Evolutionary conservation across 192 early-diverging fungal genomes (phyloP).

Genomic region (Diversispora eburnea): DNA sequence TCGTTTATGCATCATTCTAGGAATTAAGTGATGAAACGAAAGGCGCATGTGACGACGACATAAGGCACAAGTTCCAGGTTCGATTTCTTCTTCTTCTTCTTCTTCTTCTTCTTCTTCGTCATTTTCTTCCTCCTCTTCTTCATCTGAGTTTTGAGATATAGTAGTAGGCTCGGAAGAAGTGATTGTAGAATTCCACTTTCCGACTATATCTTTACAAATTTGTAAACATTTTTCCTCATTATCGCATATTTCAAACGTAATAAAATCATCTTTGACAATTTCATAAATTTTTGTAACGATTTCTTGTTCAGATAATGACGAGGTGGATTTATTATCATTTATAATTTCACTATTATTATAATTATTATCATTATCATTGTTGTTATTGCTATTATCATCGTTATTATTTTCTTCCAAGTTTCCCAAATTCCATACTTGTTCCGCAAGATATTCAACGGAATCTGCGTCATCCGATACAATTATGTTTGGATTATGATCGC

Average conservation of each 20-base stretch:
- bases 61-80: constrained; percentile 33
- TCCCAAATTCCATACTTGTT: constrained; percentile 15
- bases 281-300: constrained; percentile 8
- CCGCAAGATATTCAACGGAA: constrained; percentile 19
- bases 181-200: background rate
- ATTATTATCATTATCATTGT: background rate
- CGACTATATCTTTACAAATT: background rate
- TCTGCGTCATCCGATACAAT: background rate
- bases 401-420: background rate
- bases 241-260: constrained; percentile 19
- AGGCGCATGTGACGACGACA: constrained; percentile 36
- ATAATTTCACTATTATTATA: too few species aligned
- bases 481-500: constrained; percentile 20
- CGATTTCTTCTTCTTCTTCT: constrained; percentile 19
- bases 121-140: constrained; percentile 9
- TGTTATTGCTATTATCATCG: background rate
- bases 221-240: constrained; percentile 11
- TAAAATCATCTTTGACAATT: constrained; percentile 19
- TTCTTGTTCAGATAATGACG: constrained; percentile 7
- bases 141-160: background rate
- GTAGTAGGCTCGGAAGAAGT: background rate
- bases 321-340: background rate
- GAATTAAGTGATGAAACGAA: constrained; percentile 42
- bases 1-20: constrained; percentile 29
- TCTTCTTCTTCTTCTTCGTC: constrained; percentile 18